Conservation (phyloP, 805 yeast species). For the Millerozyma acaciae region DNA sequence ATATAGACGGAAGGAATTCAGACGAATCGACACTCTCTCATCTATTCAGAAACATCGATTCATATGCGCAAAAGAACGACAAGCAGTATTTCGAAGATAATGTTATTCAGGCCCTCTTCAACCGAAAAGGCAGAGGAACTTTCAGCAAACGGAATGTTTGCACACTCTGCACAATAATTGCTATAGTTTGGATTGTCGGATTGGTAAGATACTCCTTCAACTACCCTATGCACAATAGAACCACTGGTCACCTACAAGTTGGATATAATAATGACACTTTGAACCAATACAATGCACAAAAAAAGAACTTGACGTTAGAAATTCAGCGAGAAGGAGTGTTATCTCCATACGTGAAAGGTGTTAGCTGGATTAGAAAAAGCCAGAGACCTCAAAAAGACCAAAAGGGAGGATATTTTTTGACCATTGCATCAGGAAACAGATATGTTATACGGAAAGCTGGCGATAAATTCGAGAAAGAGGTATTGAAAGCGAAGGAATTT, state of each 20-base stretch:
- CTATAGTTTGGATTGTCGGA: too few species aligned
- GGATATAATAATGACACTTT: slow-evolving; percentile 29
- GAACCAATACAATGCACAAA: slow-evolving; percentile 22
- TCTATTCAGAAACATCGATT: slow-evolving; percentile 28
- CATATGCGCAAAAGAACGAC: slow-evolving; percentile 8
- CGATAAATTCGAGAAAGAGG: slow-evolving; percentile 5
- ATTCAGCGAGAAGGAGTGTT: slow-evolving; percentile 20
- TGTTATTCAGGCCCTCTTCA: too few species aligned
- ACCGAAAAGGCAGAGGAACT: too few species aligned
- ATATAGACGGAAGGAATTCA: slow-evolving; percentile 8
- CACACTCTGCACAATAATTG: too few species aligned
- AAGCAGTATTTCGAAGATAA: too few species aligned
- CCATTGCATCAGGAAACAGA: too few species aligned
- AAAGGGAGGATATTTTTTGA: slow-evolving; percentile 30
- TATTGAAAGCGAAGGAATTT: slow-evolving; percentile 32
- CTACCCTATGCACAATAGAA: too few species aligned
- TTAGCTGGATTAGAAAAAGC: slow-evolving; percentile 26
- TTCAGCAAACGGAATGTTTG: too few species aligned
- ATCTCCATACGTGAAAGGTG: slow-evolving; percentile 9
- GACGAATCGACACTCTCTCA: slow-evolving; percentile 20
- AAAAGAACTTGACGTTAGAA: slow-evolving; percentile 26
- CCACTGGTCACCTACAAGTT: too few species aligned
- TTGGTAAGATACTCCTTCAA: too few species aligned
- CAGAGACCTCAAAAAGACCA: slow-evolving; percentile 27
- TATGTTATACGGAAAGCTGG: too few species aligned